Conservation (phyloP, 2,329 filamentous ascomycete species). For the Clathrospora elynae region DNA sequence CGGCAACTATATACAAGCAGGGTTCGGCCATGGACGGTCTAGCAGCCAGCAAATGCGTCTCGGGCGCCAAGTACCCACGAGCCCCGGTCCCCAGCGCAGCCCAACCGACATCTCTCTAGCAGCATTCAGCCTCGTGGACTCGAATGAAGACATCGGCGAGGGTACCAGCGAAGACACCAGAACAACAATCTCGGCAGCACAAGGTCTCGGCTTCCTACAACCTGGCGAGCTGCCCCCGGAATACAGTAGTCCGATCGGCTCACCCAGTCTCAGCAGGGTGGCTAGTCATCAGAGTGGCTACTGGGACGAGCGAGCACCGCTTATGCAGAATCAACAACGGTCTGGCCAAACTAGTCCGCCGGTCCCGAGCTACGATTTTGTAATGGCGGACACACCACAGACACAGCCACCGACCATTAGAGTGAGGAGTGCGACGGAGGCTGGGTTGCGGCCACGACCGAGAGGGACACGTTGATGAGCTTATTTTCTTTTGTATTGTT, state of each 20-base stretch:
- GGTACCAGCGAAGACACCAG: constrained; percentile 62
- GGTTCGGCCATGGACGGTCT: constrained; percentile 69
- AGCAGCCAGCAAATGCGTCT: constrained; percentile 79
- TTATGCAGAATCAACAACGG: constrained; percentile 36
- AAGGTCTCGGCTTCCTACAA: constrained; percentile 44
- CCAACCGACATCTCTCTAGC: constrained; percentile 96
- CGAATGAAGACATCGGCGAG: constrained; percentile 71
- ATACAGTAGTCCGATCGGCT: constrained; percentile 53
- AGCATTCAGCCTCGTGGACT: constrained; percentile 74
- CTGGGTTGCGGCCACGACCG: constrained; percentile 20
- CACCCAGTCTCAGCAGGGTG: constrained; percentile 59
- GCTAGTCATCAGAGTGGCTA: constrained; percentile 50
- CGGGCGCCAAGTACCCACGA: constrained; percentile 69
- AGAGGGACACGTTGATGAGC: constrained; percentile 21
- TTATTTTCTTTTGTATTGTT: constrained; percentile 22
- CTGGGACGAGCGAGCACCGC: constrained; percentile 59
- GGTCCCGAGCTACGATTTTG: constrained; percentile 83
- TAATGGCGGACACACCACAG: constrained; percentile 68
- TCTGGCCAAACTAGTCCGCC: constrained; percentile 58
- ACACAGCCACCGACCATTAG: constrained; percentile 30
- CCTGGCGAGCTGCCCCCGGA: constrained; percentile 55
- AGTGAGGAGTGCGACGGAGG: constrained; percentile 35
- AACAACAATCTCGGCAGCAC: constrained; percentile 27
- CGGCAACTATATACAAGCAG: constrained; percentile 54
- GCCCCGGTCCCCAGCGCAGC: constrained; percentile 85